Percentiles rank a stretch among this genome's conserved stretches.
These are phyloP conservation scores for Citeromyces hawaiiensis DNA, from an alignment of 1,139 yeast genomes.

Conservation along the genomic window DNA sequence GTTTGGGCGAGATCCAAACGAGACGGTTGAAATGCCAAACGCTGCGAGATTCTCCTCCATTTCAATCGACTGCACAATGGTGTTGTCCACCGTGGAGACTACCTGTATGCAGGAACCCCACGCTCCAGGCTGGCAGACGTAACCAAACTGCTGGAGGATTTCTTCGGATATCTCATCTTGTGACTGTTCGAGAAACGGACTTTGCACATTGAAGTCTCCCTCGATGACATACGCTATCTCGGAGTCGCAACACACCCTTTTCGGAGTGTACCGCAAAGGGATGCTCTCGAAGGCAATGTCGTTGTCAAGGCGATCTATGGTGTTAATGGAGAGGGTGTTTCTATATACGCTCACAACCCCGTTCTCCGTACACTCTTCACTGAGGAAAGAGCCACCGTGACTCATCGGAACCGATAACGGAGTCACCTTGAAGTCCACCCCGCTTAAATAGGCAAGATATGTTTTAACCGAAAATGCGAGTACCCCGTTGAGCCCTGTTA, in stretches of 20 bases:
- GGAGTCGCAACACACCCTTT: slow-evolving; percentile 22
- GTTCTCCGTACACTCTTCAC: slow-evolving; percentile 48
- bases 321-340: slow-evolving; percentile 41
- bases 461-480: slow-evolving; percentile 24
- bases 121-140: slow-evolving; percentile 13
- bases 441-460: slow-evolving; percentile 25
- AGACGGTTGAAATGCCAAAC: slow-evolving; percentile 20
- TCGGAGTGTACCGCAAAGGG: slow-evolving; percentile 40
- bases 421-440: slow-evolving; percentile 23
- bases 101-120: slow-evolving; percentile 48
- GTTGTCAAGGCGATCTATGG: slow-evolving; percentile 37
- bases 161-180: slow-evolving; percentile 11
- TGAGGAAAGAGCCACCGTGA: slow-evolving; percentile 37
- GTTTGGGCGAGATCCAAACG: slow-evolving; percentile 20
- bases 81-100: slow-evolving; percentile 23
- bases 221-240: slow-evolving; percentile 27
- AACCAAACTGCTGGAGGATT: slow-evolving; percentile 26
- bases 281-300: slow-evolving; percentile 31
- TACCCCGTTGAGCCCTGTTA: slow-evolving; percentile 16
- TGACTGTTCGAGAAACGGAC: slow-evolving; percentile 15
- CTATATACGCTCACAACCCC: slow-evolving; percentile 52
- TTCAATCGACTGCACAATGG: slow-evolving; percentile 26
- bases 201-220: slow-evolving; percentile 26
- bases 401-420: slow-evolving; percentile 22
- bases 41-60: slow-evolving; percentile 29